phyloP scores from a whole-genome alignment of 2,329 filamentous ascomycete genomes.

The Claviceps digitariae region DNA sequence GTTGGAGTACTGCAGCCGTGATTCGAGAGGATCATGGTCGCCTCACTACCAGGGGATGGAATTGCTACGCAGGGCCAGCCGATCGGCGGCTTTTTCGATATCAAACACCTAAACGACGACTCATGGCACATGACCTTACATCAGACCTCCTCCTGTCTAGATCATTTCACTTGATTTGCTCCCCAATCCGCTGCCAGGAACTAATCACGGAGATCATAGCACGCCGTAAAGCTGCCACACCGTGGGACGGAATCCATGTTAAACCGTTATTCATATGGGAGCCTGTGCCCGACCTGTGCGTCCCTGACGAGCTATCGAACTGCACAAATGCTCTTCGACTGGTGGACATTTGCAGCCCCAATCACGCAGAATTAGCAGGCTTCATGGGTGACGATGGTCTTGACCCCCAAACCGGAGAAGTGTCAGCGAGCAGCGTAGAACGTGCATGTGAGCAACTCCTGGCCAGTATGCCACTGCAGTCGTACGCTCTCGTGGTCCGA shows the following conservation, averaged over 20 bases:
- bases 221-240: constrained; percentile 31
- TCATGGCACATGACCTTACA: constrained; percentile 60
- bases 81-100: constrained; percentile 72
- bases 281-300: constrained; percentile 80
- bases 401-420: constrained; percentile 39
- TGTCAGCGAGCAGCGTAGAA: constrained; percentile 40
- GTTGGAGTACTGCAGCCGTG: constrained; percentile 64
- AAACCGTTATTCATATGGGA: constrained; percentile 84
- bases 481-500: constrained; percentile 54
- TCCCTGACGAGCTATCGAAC: constrained; percentile 51
- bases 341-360: constrained; percentile 58
- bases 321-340: constrained; percentile 49
- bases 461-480: constrained; percentile 49
- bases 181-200: constrained; percentile 59
- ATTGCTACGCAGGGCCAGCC: constrained; percentile 63
- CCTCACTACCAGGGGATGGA: constrained; percentile 83
- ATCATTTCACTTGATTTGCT: constrained; percentile 82
- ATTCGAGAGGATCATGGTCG: constrained; percentile 52
- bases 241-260: constrained; percentile 21
- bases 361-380: constrained; percentile 75
- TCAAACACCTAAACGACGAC: constrained; percentile 68
- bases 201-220: constrained; percentile 58
- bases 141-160: constrained; percentile 53
- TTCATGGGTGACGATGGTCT: constrained; percentile 58
- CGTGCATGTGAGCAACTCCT: constrained; percentile 49